Evolutionary conservation across 2,329 filamentous ascomycete species (phyloP).

Genomic region (Xylaria sp.): DNA sequence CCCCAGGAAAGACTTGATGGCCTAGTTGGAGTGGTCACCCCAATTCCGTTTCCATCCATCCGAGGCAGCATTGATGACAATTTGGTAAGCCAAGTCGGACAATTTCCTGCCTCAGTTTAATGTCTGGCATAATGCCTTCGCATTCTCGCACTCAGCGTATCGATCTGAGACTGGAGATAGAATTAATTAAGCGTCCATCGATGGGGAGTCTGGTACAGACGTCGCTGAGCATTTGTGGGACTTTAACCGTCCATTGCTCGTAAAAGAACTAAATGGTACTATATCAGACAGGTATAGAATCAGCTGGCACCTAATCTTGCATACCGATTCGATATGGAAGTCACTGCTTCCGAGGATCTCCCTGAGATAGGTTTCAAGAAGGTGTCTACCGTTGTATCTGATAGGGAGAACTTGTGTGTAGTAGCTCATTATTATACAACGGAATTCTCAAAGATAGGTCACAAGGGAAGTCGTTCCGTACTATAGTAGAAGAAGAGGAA

Average conservation of each 20-base stretch:
- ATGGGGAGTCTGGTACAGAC: not conserved
- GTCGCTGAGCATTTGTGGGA: constrained; percentile 1
- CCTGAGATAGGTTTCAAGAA: not conserved
- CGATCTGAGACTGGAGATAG: not conserved
- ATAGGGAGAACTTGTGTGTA: constrained; percentile 13
- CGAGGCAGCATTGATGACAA: not conserved
- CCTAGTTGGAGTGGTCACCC: not conserved
- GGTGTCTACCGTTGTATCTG: not conserved
- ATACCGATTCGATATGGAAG: constrained; percentile 8
- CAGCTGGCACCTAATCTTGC: not conserved
- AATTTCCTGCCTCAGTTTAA: not conserved
- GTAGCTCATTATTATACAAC: not conserved
- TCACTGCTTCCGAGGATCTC: constrained; percentile 4
- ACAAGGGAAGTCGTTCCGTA: not conserved
- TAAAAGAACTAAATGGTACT: not conserved
- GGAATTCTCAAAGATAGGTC: not conserved
- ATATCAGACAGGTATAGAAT: not conserved
- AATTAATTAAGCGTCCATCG: not conserved
- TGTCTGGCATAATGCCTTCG: not conserved
- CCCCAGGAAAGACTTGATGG: not conserved
- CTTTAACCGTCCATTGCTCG: constrained; percentile 13
- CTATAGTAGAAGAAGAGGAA: not conserved
- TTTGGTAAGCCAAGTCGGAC: not conserved
- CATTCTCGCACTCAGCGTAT: constrained; percentile 1
- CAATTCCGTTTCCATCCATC: not conserved